phyloP scores from a whole-genome alignment of 2,329 filamentous ascomycete species.

The Aspergillus sp. region DNA sequence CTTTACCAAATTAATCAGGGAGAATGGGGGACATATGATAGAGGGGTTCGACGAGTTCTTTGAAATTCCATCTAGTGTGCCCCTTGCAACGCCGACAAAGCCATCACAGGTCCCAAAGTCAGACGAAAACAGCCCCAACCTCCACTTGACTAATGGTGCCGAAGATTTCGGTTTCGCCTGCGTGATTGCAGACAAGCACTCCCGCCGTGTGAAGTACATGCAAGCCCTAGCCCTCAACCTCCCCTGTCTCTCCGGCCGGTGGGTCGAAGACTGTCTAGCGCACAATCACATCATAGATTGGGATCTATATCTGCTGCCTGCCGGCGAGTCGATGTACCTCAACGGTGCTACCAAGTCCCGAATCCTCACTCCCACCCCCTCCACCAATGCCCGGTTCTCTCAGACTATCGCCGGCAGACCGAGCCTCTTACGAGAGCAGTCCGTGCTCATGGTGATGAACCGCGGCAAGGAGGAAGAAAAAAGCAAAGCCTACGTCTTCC shows the following conservation, averaged over 20 bases:
- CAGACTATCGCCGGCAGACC: conserved; percentile 53
- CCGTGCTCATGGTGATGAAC: conserved; percentile 63
- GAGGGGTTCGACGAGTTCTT: conserved; percentile 79
- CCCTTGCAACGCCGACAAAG: conserved; percentile 21
- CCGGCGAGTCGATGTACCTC: conserved; percentile 70
- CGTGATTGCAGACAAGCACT: conserved; percentile 77
- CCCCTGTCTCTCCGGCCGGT: conserved; percentile 74
- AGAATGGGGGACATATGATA: conserved; percentile 65
- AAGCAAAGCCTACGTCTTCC: conserved; percentile 66
- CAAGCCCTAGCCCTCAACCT: conserved; percentile 85
- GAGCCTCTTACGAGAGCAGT: conserved; percentile 55
- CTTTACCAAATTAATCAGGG: conserved; percentile 55
- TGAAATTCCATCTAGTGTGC: conserved; percentile 34
- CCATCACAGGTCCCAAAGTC: conserved; percentile 8
- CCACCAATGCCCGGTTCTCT: conserved; percentile 47
- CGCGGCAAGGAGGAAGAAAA: conserved; percentile 56
- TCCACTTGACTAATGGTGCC: conserved; percentile 50
- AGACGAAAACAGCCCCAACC: conserved; percentile 14
- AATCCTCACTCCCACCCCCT: conserved; percentile 54
- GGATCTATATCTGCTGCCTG: conserved; percentile 73
- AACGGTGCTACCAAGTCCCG: conserved; percentile 71
- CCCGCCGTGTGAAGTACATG: conserved; percentile 83
- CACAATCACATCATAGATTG: conserved; percentile 60
- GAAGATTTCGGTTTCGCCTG: conserved; percentile 65
- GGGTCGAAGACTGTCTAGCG: conserved; percentile 65